These are phyloP conservation scores for Aaosphaeria pasadenensis DNA, from an alignment of 2,329 filamentous ascomycete species.

Conservation along the genomic window DNA sequence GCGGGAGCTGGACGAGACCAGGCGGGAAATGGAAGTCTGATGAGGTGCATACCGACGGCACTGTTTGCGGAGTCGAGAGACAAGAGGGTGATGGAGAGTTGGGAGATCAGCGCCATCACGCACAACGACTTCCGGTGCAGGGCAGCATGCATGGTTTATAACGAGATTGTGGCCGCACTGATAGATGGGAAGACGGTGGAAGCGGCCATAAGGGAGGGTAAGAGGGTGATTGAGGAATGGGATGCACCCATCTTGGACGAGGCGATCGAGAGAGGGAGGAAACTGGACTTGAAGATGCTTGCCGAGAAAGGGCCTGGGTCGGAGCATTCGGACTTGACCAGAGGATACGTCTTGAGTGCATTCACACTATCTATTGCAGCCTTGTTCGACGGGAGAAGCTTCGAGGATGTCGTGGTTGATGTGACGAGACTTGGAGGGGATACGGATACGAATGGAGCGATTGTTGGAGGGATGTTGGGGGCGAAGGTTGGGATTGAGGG, in stretches of 20 bases:
- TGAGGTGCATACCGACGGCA: slow-evolving; percentile 48
- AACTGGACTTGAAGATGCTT: slow-evolving; percentile 20
- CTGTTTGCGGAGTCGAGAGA: slow-evolving; percentile 35
- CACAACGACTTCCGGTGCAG: slow-evolving; percentile 19
- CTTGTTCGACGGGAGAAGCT: slow-evolving; percentile 36
- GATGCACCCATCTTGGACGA: slow-evolving; percentile 4
- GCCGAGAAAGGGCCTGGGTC: slow-evolving; percentile 30
- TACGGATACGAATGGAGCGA: slow-evolving; percentile 48
- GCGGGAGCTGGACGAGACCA: slow-evolving; percentile 40
- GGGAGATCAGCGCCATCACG: slow-evolving; percentile 19
- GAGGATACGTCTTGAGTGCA: slow-evolving; percentile 46
- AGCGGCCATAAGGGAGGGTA: slow-evolving; percentile 11
- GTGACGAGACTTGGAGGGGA: slow-evolving; percentile 46
- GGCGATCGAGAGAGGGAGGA: slow-evolving; percentile 17
- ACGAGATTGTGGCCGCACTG: slow-evolving; percentile 19
- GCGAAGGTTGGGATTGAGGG: slow-evolving; percentile 44
- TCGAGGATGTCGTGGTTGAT: slow-evolving; percentile 48
- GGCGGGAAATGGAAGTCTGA: slow-evolving; percentile 48
- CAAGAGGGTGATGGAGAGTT: slow-evolving; percentile 18
- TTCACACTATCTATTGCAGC: slow-evolving; percentile 43
- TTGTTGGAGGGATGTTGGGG: slow-evolving; percentile 47
- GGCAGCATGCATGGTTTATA: slow-evolving; percentile 19
- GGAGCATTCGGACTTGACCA: slow-evolving; percentile 25
- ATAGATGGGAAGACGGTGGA: slow-evolving; percentile 5
- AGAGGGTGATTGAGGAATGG: slow-evolving; percentile 4